Conservation (phyloP, 202 grass and related monocot species). For the Alloteropsis angusta region DNA sequence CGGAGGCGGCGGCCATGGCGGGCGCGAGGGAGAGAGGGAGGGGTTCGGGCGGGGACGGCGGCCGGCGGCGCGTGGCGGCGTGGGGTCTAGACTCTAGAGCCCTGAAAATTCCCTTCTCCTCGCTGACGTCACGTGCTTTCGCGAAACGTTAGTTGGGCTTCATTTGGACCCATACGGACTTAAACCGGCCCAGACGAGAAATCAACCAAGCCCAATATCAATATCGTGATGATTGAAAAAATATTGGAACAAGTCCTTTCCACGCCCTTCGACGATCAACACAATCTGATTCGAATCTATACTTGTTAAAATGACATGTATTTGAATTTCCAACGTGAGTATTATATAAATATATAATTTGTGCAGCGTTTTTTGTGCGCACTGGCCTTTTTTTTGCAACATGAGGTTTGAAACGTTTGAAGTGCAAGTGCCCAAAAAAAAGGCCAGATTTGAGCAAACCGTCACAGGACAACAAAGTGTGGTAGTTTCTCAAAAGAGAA, state of each 20-base stretch:
- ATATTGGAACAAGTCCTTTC: no score
- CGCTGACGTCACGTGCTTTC: neutral
- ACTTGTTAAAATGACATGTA: neutral
- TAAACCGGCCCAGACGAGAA: no score
- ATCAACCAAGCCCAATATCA: no score
- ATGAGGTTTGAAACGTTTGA: neutral
- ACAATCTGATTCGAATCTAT: no score
- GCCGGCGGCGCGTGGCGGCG: neutral
- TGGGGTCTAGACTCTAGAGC: neutral
- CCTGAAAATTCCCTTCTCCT: neutral
- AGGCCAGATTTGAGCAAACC: neutral
- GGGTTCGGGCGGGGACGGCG: neutral
- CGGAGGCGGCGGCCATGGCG: conserved; percentile 43
- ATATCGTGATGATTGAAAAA: no score
- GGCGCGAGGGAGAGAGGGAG: neutral
- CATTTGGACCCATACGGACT: neutral
- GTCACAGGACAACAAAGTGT: neutral
- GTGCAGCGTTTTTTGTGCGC: neutral
- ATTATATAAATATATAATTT: no score
- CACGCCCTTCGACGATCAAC: no score
- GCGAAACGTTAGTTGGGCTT: neutral
- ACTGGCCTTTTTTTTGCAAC: neutral
- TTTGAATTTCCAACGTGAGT: no score
- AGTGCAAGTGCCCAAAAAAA: neutral
- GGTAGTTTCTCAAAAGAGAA: neutral